phyloP scores from a whole-genome alignment of 257 asterid species.

The Euphrasia confusa region DNA sequence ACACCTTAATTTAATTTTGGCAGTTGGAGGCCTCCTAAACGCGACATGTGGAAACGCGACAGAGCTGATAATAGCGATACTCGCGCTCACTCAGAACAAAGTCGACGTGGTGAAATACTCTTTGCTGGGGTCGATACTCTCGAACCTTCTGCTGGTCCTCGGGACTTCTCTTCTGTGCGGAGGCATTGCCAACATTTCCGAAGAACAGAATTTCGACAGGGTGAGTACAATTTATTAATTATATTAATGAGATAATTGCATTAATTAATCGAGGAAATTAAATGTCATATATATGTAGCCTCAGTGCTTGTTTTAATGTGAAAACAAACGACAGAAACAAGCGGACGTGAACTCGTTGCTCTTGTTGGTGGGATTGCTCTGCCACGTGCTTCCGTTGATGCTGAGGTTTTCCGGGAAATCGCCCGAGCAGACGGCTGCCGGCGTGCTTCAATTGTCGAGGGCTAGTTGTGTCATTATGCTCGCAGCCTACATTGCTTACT shows the following conservation, averaged over 20 bases:
- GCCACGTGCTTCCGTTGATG: conserved; percentile 67
- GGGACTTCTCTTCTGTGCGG: conserved; percentile 86
- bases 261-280: too few relatives aligned
- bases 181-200: conserved; percentile 48
- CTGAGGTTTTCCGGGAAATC: conserved; percentile 34
- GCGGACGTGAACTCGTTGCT: conserved; percentile 71
- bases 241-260: too few relatives aligned
- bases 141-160: conserved; percentile 78
- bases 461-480: conserved; percentile 73
- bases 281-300: too few relatives aligned
- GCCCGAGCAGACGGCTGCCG: conserved; percentile 26
- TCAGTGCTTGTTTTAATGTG: too few relatives aligned
- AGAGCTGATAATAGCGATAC: conserved; percentile 69
- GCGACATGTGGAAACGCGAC: conserved; percentile 94
- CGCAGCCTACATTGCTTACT: conserved; percentile 55
- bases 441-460: conserved; percentile 52
- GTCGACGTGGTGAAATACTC: conserved; percentile 75
- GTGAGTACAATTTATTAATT: too few relatives aligned
- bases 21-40: conserved; percentile 87
- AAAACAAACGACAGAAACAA: conserved; percentile 81
- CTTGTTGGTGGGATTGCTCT: conserved; percentile 55
- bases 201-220: conserved; percentile 63
- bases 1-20: neutral
- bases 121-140: conserved; percentile 73
- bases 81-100: conserved; percentile 59